These are phyloP conservation scores for Penicillium cataractarum DNA, from an alignment of 495 filamentous ascomycete species.

Conservation along the genomic window DNA sequence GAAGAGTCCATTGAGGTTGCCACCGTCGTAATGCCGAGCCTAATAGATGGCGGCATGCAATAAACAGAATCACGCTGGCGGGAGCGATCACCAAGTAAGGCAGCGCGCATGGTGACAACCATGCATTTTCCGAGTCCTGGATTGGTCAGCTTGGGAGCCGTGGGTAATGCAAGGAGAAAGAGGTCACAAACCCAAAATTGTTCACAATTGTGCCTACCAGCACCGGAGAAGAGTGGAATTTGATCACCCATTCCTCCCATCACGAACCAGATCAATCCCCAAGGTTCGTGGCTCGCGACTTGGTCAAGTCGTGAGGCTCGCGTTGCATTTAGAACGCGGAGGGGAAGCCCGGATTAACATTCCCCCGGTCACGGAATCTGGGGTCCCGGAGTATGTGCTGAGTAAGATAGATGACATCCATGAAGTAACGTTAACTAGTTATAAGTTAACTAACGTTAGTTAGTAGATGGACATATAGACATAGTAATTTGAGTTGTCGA, in stretches of 20 bases:
- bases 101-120: conserved; percentile 51
- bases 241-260: conserved; percentile 27
- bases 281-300: neutral
- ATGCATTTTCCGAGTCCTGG: conserved; percentile 55
- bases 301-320: neutral
- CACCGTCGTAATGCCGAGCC: conserved; percentile 27
- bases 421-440: too few relatives aligned
- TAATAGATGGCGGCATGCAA: conserved; percentile 43
- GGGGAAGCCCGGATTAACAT: conserved; percentile 21
- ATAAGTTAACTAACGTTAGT: too few relatives aligned
- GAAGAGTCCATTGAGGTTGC: conserved; percentile 53
- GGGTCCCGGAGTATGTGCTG: too few relatives aligned
- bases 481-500: too few relatives aligned
- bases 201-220: conserved; percentile 16
- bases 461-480: too few relatives aligned
- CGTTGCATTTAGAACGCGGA: conserved; percentile 7
- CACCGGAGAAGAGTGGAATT: conserved; percentile 18
- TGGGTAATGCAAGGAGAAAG: conserved; percentile 7
- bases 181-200: conserved; percentile 30
- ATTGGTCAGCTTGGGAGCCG: conserved; percentile 22
- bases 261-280: conserved; percentile 8
- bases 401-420: too few relatives aligned
- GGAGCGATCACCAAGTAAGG: conserved; percentile 52
- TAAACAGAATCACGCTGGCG: conserved; percentile 41
- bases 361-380: conserved; percentile 17